These are phyloP conservation scores for Excoecaria cochinchinensis DNA, from an alignment of 345 rosid species.

Conservation along the genomic window DNA sequence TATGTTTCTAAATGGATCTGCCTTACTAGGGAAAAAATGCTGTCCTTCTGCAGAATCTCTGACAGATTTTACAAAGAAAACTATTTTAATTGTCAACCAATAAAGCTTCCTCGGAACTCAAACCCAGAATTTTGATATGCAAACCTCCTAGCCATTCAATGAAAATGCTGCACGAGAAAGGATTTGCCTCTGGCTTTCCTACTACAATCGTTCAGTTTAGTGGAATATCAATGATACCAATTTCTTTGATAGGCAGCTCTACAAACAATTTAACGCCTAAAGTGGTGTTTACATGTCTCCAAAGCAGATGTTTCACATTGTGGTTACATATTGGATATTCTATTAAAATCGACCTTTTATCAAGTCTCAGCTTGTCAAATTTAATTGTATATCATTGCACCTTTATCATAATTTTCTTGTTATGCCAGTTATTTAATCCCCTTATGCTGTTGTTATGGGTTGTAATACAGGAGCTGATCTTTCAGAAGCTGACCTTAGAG, in stretches of 20 bases:
- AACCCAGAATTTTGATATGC: not conserved
- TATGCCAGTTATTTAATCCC: not conserved
- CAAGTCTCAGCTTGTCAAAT: not conserved
- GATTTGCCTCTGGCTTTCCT: not conserved
- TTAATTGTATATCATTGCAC: not conserved
- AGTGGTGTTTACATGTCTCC: not conserved
- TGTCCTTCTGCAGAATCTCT: not conserved
- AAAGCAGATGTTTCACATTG: not conserved
- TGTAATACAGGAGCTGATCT: constrained; percentile 77
- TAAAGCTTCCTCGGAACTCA: not conserved
- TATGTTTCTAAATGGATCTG: not conserved
- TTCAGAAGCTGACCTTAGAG: constrained; percentile 86
- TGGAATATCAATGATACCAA: not conserved
- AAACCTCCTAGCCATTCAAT: not conserved
- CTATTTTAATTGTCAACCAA: not conserved
- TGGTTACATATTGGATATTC: not conserved
- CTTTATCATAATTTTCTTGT: not conserved
- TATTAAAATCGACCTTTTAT: not conserved
- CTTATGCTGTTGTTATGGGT: not conserved
- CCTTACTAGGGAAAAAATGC: not conserved
- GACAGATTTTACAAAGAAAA: not conserved
- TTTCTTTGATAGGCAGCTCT: not conserved
- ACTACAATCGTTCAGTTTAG: not conserved
- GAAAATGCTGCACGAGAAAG: not conserved
- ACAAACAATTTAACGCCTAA: not conserved